phyloP scores from a whole-genome alignment of 139 green algal genomes.

The Eudorina sp. region DNA sequence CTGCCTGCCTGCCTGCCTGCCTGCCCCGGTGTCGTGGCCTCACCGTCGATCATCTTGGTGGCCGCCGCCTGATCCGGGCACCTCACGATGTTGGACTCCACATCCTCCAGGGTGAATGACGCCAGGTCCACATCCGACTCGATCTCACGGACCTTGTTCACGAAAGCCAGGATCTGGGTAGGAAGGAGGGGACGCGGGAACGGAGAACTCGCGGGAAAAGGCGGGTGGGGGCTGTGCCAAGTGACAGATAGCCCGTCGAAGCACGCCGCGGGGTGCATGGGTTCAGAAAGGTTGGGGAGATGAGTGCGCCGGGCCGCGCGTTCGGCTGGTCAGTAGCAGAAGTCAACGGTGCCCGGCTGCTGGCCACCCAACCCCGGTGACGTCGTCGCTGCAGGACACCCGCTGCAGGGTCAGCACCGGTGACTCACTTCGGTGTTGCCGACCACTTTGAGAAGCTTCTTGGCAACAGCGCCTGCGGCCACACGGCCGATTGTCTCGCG shows the following conservation, averaged over 20 bases:
- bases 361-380: too few species aligned
- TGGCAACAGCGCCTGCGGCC: conserved; percentile 97
- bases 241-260: too few species aligned
- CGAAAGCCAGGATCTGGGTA: conserved; percentile 91
- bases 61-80: conserved; percentile 93
- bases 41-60: conserved; percentile 92
- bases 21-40: not conserved
- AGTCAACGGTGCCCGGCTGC: too few species aligned
- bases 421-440: conserved; percentile 76
- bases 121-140: conserved; percentile 79
- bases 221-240: too few species aligned
- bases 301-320: too few species aligned
- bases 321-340: too few species aligned
- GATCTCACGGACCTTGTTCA: conserved; percentile 90
- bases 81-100: conserved; percentile 97
- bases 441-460: conserved; percentile 94
- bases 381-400: too few species aligned
- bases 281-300: too few species aligned
- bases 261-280: too few species aligned
- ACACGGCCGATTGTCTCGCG: conserved; percentile 98
- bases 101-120: conserved; percentile 87
- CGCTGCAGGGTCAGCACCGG: too few species aligned
- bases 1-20: not conserved
- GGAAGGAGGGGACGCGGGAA: not conserved
- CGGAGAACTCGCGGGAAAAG: too few species aligned